Evolutionary conservation across 441 rosid genomes (phyloP), one percentile per base, ranked within the genome.

Genomic region (California macrophylla): DNA sequence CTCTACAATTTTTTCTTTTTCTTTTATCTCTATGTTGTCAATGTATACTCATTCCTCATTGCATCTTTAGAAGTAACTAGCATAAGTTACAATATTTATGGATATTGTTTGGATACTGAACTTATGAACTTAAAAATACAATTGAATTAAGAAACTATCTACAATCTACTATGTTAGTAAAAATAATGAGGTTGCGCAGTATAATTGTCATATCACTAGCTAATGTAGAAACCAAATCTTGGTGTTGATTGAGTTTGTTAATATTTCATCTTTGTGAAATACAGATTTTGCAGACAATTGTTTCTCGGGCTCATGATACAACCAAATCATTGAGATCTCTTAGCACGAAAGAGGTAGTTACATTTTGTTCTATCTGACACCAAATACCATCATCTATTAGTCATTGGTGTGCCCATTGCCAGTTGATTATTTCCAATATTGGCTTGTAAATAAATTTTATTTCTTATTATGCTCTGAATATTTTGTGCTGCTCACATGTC

Each of bases 251-350:
- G 62, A 25, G 5, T 54, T 61, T 25, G 16, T 34, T 61, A 15
- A 61, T 61, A 24, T 20, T 61, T 10, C 26, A 21, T 61, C 26
- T 61, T 61, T 61, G 34, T 24, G 65, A 6, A 61, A 23, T 76
- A 73, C 85, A 95, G 99, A 90, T 95, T 83, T 72, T 95, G 84
- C 99, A 95, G 84, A 87, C 90, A 75, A 89, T 92, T 61, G 81
- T 92, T 72, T 82, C 84, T 64, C 96, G 96, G 58, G 96, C 91
- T 80, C 82, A 75, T 70, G 92, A 89, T 79, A 72, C 85, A 40
- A 66, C 75, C 29, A 75, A 62, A 74, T 80, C 92, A 76, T 83
- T 86, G 75, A 90, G 96, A 80, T 81, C 97, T 63, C 88, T 95
- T 8, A 89, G 97, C 81, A 92, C 99, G 4, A 92, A 94, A 76